Evolutionary conservation across 345 rosid species (phyloP), one percentile per base, ranked within the genome.

Genomic region (Heritiera fomes): DNA sequence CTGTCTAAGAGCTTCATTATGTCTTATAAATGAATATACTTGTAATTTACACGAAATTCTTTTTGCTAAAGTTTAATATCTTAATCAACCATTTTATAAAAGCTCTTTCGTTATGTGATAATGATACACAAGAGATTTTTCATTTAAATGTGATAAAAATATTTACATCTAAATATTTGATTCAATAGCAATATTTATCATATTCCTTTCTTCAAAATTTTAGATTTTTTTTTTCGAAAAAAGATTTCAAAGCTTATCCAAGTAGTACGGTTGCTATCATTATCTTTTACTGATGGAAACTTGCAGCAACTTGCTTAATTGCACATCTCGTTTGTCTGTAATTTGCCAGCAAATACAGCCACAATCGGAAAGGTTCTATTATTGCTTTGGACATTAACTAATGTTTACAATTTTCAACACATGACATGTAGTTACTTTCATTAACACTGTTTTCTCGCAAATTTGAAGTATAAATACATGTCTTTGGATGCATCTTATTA

Each of bases 261-360:
- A 34, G 1, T 34, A 3, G 38, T 34, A 34, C 3, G 1, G 38
- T 18, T 5, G 61, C 71, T n/a, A 11, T n/a, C 3, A 5, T 45
- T 11, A 68, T 45, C 70, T 38, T 18, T 41, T 5, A 12, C 23
- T 69, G 40, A 46, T 69, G 56, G 40, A 23, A 46, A 41, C 47
- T 28, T 40, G 73, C 18, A 23, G 20, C 38, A 70, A 70, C 20
- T 69, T 20, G 56, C n/a, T 62, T 72, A 55, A 46, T 72, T 3
- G 38, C 38, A 34, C 38, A 34, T 34, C 38, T 34, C 32, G 18
- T 53, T 72, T 72, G 76, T 72, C 47, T 38, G 34, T 72, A 38
- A 53, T 34, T 34, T 34, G 49, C 49, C 76, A 53, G 76, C 76
- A 55, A 72, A 69, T 46, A 49, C 75, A 71, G 41, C 75, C 43